Base-by-base conservation (phyloP, 441 rosid genomes). In the Capsella rubella region DNA sequence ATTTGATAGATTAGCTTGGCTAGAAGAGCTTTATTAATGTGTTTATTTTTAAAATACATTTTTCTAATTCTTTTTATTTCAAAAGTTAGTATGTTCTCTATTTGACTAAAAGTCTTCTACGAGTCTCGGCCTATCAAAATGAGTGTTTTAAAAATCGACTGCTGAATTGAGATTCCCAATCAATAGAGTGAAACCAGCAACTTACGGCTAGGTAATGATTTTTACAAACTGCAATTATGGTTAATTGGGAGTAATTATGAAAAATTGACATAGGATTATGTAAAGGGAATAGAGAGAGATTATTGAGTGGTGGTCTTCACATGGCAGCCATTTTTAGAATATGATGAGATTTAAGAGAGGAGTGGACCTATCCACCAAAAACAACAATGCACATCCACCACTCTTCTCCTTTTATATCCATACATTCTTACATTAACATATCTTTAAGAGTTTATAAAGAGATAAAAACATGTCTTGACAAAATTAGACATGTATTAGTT, bases 301-400 rank as follows among this genome's bases (percentile, higher is more conserved):
- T 21, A 64, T 34, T 60, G 54, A 32, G 21, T 72, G 43, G 64
- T 43, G 70, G 56, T 64, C 70, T 72, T 72, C 76, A 72, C 76
- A 72, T 72, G 76, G 70, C 76, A 72, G 39, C 64, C 56, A 72
- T 45, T 63, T 72, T 62, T 64, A 64, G 57, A 64, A 72, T 53
- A 72, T 72, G 69, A 72, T 72, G 64, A 64, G 75, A 71, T 71
- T 6, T 43, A 60, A 60, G 14, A 71, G 58, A 71, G 4, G 31
- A 61, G 75, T 61, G 53, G 69, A 71, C 62, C 61, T 71, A 52
- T 71, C 75, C 69, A 61, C 68, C 69, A 18, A 34, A 71, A 71
- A 40, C 40, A 71, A 71, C 51, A 49, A 70, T 59, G 59, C 32
- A 35, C 29, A 58, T 14, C 52, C 51, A 70, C 67, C 59, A 59